Evolutionary conservation across 2,329 filamentous ascomycete species (phyloP).

Genomic region (Trichoderma sp.): DNA sequence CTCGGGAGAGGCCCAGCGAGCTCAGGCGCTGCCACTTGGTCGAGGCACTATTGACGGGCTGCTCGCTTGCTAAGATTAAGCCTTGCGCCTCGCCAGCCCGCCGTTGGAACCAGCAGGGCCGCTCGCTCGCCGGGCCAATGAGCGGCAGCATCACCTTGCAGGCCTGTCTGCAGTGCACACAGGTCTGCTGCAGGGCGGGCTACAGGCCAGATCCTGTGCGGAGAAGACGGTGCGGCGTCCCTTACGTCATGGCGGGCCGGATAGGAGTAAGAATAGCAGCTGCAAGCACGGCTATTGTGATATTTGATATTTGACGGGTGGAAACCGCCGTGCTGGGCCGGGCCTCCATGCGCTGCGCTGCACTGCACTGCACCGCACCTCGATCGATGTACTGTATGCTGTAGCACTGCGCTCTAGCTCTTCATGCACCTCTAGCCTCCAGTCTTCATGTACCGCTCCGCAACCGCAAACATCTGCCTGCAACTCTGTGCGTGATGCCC

Average conservation of each 20-base stretch:
- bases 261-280: conserved; percentile 3
- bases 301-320: conserved; percentile 18
- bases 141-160: too few relatives aligned
- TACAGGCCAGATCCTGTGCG: neutral
- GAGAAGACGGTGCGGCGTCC: conserved; percentile 5
- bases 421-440: conserved; percentile 6
- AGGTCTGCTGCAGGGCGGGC: too few relatives aligned
- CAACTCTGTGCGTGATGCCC: conserved; percentile 10
- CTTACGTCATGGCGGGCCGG: conserved; percentile 20
- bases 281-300: conserved; percentile 4
- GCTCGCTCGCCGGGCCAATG: neutral
- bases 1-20: neutral
- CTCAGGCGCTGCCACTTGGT: neutral
- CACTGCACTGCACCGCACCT: too few relatives aligned
- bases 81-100: neutral
- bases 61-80: neutral
- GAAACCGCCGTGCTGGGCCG: neutral
- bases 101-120: neutral
- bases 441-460: neutral
- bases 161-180: too few relatives aligned
- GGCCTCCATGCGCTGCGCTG: neutral
- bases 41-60: neutral
- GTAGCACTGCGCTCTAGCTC: neutral
- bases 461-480: too few relatives aligned
- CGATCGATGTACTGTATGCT: too few relatives aligned